These are phyloP conservation scores for Hypoxylon sp. DNA, from an alignment of 2,329 filamentous ascomycete species.

Conservation along the genomic window DNA sequence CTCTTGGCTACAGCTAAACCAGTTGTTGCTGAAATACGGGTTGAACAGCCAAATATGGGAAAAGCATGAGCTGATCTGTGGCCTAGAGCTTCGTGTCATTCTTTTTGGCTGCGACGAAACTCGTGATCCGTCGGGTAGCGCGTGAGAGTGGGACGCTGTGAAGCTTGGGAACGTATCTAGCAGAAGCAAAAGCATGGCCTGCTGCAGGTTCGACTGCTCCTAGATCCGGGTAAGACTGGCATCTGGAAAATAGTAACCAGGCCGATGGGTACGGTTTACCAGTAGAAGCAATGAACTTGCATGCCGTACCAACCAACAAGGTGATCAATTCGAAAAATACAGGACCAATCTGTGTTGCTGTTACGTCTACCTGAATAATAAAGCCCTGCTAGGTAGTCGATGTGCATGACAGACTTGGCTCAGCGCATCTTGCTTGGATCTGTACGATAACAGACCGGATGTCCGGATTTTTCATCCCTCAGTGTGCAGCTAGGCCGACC, in stretches of 20 bases:
- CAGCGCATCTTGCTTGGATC: constrained; percentile 23
- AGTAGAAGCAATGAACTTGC: constrained; percentile 24
- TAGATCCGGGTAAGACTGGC: constrained; percentile 22
- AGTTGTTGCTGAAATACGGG: constrained; percentile 9
- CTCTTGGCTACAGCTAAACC: constrained; percentile 10
- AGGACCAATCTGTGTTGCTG: constrained; percentile 6
- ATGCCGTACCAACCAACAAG: constrained; percentile 22
- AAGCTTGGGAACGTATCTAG: constrained; percentile 11
- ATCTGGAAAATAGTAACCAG: constrained; percentile 25
- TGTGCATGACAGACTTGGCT: constrained; percentile 32
- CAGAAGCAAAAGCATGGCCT: constrained; percentile 12
- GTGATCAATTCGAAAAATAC: constrained; percentile 14
- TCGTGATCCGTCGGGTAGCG: constrained; percentile 16
- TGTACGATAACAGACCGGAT: constrained; percentile 48
- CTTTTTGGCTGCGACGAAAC: constrained; percentile 6
- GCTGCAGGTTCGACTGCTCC: constrained; percentile 24
- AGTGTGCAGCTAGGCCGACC: constrained; percentile 26
- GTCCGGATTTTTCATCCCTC: constrained; percentile 40
- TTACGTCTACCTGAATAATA: constrained; percentile 27
- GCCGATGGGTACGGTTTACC: constrained; percentile 14
- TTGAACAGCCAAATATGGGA: constrained; percentile 4
- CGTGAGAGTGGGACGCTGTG: constrained; percentile 13
- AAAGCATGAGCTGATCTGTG: constrained; percentile 18
- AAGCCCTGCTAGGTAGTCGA: constrained; percentile 31
- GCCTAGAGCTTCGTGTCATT: constrained; percentile 25